phyloP scores from a whole-genome alignment of 2,329 filamentous ascomycete species.

The Botryosphaeria agaves region DNA sequence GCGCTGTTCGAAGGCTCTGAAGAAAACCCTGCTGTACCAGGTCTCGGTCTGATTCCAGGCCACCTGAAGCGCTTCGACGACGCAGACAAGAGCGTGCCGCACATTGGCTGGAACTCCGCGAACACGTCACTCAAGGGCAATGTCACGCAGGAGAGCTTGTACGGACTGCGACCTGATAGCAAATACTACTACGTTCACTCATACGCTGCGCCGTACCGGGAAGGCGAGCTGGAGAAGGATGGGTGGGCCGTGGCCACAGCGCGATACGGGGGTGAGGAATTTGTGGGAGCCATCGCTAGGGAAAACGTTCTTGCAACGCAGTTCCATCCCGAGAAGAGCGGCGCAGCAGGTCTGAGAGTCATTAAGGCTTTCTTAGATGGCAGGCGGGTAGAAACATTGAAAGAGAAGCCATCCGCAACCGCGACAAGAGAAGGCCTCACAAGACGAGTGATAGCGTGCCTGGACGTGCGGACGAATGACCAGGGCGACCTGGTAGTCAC shows the following conservation, averaged over 20 bases:
- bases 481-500: slow-evolving; percentile 90
- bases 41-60: slow-evolving; percentile 58
- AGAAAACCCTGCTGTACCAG: slow-evolving; percentile 55
- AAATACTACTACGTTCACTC: slow-evolving; percentile 99
- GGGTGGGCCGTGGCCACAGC: slow-evolving; percentile 91
- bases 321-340: slow-evolving; percentile 96
- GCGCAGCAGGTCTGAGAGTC: slow-evolving; percentile 69
- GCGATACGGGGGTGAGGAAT: slow-evolving; percentile 73
- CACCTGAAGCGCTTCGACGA: slow-evolving; percentile 62
- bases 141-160: slow-evolving; percentile 40
- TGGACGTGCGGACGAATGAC: slow-evolving; percentile 91
- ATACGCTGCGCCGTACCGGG: slow-evolving; percentile 63
- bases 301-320: slow-evolving; percentile 82
- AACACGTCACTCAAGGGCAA: slow-evolving; percentile 33
- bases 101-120: slow-evolving; percentile 97
- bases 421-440: slow-evolving; percentile 53
- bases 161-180: slow-evolving; percentile 59
- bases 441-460: slow-evolving; percentile 83
- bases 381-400: slow-evolving; percentile 37
- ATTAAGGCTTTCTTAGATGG: slow-evolving; percentile 77
- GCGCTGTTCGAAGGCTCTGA: slow-evolving; percentile 74
- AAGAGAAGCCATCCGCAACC: slow-evolving; percentile 14
- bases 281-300: slow-evolving; percentile 76
- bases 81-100: slow-evolving; percentile 73
- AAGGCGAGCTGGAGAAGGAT: slow-evolving; percentile 55